A percentile compares a stretch with the other conserved stretches of the same genome.
phyloP scores from a whole-genome alignment of 192 early-diverging fungal genomes.

The Geranomyces variabilis region DNA sequence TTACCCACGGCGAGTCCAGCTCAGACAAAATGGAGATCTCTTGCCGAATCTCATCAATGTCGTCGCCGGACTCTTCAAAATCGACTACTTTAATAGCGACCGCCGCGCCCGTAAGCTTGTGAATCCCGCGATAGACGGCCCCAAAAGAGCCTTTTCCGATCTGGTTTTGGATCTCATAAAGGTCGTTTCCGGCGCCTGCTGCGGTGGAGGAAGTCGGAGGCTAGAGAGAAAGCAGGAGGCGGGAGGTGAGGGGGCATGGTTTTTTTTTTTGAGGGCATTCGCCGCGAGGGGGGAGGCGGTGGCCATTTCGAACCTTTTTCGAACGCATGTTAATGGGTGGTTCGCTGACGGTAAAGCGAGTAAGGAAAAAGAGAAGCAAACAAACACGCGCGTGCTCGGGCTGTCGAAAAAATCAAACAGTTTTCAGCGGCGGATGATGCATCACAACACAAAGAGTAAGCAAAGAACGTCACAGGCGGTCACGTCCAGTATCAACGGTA shows the following conservation, averaged over 20 bases:
- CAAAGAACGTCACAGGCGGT: too few relatives aligned
- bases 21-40: conserved; percentile 93
- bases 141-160: conserved; percentile 46
- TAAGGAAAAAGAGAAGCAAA: too few relatives aligned
- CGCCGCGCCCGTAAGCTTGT: conserved; percentile 23
- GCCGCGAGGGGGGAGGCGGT: too few relatives aligned
- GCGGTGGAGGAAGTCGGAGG: not conserved
- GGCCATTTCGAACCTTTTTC: conserved; percentile 3
- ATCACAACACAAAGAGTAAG: too few relatives aligned
- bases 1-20: conserved; percentile 80
- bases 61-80: conserved; percentile 79
- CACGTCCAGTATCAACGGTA: too few relatives aligned
- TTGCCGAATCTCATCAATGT: conserved; percentile 95
- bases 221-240: not conserved
- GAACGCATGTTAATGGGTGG: not conserved
- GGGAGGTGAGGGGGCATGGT: too few relatives aligned
- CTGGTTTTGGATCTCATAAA: conserved; percentile 34
- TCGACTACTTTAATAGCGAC: conserved; percentile 53
- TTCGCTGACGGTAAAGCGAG: too few relatives aligned
- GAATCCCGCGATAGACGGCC: conserved; percentile 45
- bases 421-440: too few relatives aligned
- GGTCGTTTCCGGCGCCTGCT: conserved; percentile 3
- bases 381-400: too few relatives aligned
- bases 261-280: too few relatives aligned
- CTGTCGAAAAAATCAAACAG: too few relatives aligned